A percentile compares a stretch with the other conserved stretches of the same genome.
Conservation (phyloP, 2,329 filamentous ascomycete species). For the Scedosporium minutisporum region DNA sequence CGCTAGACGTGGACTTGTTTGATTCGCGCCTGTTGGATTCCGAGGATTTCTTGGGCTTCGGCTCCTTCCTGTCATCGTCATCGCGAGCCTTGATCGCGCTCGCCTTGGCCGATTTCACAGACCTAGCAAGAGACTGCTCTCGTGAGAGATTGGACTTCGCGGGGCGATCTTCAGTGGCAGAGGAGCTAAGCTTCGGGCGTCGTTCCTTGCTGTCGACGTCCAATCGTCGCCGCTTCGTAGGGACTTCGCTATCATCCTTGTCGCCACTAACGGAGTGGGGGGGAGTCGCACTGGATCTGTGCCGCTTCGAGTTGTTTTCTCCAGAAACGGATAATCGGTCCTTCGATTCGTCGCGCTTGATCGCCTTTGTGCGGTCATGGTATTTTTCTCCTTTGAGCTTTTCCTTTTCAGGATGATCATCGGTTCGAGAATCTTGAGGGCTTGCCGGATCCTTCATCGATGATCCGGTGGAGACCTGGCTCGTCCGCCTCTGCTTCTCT, state of each 20-base stretch:
- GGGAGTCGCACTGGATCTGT: constrained; percentile 49
- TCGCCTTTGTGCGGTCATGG: constrained; percentile 48
- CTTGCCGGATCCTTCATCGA: constrained; percentile 43
- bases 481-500: constrained; percentile 48
- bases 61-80: constrained; percentile 30
- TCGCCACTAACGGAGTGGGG: constrained; percentile 41
- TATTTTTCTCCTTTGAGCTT: constrained; percentile 41
- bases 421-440: constrained; percentile 34
- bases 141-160: constrained; percentile 32
- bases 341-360: constrained; percentile 52
- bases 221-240: constrained; percentile 51
- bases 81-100: constrained; percentile 17
- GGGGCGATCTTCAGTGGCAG: constrained; percentile 33
- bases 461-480: constrained; percentile 46
- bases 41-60: constrained; percentile 20
- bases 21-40: constrained; percentile 32
- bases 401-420: constrained; percentile 35
- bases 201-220: constrained; percentile 44
- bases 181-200: constrained; percentile 30
- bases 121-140: constrained; percentile 25
- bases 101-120: constrained; percentile 11
- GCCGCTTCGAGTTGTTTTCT: constrained; percentile 47
- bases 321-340: constrained; percentile 41
- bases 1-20: constrained; percentile 28
- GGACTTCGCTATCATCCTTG: constrained; percentile 41